A percentile compares a stretch with the other conserved stretches of the same genome.
phyloP scores from a whole-genome alignment of 2,329 filamentous ascomycete species.

The Arthrobotrys entomopaga region DNA sequence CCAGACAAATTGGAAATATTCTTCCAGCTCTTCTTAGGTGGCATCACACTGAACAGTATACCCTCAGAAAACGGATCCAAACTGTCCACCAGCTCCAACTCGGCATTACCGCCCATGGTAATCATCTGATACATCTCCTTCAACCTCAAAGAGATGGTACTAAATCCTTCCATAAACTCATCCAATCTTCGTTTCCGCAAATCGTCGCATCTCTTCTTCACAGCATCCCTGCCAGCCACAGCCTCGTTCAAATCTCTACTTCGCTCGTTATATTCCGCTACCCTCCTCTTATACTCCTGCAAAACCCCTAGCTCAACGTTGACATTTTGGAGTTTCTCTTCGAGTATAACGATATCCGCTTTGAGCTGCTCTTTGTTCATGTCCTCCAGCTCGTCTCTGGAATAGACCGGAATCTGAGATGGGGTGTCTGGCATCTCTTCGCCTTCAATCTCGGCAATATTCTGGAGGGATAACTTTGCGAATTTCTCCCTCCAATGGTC shows the following conservation, averaged over 20 bases:
- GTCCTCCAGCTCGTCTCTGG: conserved; percentile 74
- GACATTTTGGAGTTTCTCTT: conserved; percentile 82
- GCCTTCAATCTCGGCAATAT: conserved; percentile 73
- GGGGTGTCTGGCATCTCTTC: conserved; percentile 56
- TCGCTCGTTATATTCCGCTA: conserved; percentile 81
- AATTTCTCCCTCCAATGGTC: conserved; percentile 92
- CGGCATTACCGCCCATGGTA: conserved; percentile 98
- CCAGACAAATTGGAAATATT: conserved; percentile 96
- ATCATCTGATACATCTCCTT: conserved; percentile 99
- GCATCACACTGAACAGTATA: conserved; percentile 98
- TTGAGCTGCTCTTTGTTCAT: conserved; percentile 73
- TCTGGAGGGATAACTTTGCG: conserved; percentile 82
- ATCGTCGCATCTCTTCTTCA: conserved; percentile 92
- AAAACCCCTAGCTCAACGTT: conserved; percentile 90
- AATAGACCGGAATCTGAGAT: conserved; percentile 78
- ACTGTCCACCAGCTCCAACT: conserved; percentile 94
- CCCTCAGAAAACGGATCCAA: conserved; percentile 97
- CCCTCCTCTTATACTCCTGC: conserved; percentile 84
- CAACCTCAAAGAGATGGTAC: conserved; percentile 87
- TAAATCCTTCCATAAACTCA: conserved; percentile 98
- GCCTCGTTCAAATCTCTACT: conserved; percentile 85
- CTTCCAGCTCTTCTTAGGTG: conserved; percentile 99
- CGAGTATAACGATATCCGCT: conserved; percentile 71
- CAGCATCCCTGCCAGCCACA: conserved; percentile 79
- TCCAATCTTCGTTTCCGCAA: conserved; percentile 88